Base-by-base conservation (phyloP, 2,329 filamentous ascomycete species). In the Colletotrichum sp. region DNA sequence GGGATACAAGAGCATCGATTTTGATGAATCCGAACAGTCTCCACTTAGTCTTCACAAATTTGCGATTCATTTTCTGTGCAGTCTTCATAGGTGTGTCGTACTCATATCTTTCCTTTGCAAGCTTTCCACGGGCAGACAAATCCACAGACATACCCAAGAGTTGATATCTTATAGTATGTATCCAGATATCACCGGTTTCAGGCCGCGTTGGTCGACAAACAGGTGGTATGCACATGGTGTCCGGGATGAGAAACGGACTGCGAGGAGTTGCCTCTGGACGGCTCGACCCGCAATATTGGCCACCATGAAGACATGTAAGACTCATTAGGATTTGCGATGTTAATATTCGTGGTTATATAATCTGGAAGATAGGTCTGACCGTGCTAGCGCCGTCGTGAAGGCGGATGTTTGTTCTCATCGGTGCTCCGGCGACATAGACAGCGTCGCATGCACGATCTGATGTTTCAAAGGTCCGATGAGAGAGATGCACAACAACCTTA, bases 121-220 rank as follows among this genome's bases (percentile, higher is more conserved):
- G 38, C 18, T 6, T 6, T n/a, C 6, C 5, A 6, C 38, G 38
- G 38, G 18, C 9, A 43, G 38, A 6, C 18, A n/a, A 12, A 43
- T 43, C 9, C 5, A 43, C 1, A 43, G 18, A n/a, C 18, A 43
- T 18, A 10, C 38, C 38, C 5, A 43, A 43, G 38, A 43, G 38
- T 12, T 43, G 5, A 43, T n/a, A n/a, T 10, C 5, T 18, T 5
- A n/a, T 12, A 10, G n/a, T 48, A 13, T 6, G 18, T 13, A 10
- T 21, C 5, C 10, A 48, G 3, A 21, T 13, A 21, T n/a, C 3
- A 2, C 5, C 3, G 43, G 43, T 3, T 3, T 8, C 6, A 21
- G 10, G n/a, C 4, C 6, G 43, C n/a, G 0, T 48, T 13, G 10
- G 0, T 7, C 3, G 18, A 21, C 43, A 9, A 48, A 3, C 2